Percentiles rank a stretch among this genome's conserved stretches.
Evolutionary conservation across 768 basidiomycete species (phyloP).

Genomic region (Galerina marginata): DNA sequence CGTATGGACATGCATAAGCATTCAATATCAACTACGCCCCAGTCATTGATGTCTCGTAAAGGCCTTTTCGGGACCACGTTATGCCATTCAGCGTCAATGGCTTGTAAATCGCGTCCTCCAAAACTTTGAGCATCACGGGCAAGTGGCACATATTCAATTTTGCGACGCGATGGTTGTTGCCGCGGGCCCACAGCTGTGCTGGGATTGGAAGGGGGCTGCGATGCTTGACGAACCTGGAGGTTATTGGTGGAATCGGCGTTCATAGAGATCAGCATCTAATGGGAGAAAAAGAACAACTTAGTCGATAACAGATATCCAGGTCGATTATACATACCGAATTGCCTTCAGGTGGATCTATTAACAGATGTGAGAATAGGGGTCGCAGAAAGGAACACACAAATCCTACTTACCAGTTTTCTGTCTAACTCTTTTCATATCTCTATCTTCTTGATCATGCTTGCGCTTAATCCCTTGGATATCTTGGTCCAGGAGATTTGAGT

Average conservation of each 20-base stretch:
- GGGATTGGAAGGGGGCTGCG: slow-evolving; percentile 35
- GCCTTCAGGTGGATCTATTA: slow-evolving; percentile 53
- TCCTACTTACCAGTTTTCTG: slow-evolving; percentile 70
- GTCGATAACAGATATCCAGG: slow-evolving; percentile 9
- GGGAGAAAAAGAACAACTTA: not conserved
- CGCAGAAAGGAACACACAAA: not conserved
- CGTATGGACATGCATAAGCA: slow-evolving; percentile 93
- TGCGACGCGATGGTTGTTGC: slow-evolving; percentile 67
- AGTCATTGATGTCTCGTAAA: slow-evolving; percentile 78
- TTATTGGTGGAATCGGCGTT: slow-evolving; percentile 29
- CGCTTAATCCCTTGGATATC: slow-evolving; percentile 74
- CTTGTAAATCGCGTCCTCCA: slow-evolving; percentile 81
- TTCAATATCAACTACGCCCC: slow-evolving; percentile 90
- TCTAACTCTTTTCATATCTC: slow-evolving; percentile 70
- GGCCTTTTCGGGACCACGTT: slow-evolving; percentile 58
- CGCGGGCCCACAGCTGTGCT: slow-evolving; percentile 42
- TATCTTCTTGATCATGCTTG: slow-evolving; percentile 70
- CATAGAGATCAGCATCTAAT: slow-evolving; percentile 34
- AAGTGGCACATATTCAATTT: slow-evolving; percentile 88
- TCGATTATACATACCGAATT: slow-evolving; percentile 44
- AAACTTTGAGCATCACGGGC: slow-evolving; percentile 75
- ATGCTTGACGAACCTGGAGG: slow-evolving; percentile 26
- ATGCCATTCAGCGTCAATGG: slow-evolving; percentile 65
- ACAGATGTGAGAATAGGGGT: slow-evolving; percentile 12
- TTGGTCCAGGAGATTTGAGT: slow-evolving; percentile 55